Base-by-base conservation (phyloP, 257 asterid genomes). In the Solanum chaucha region DNA sequence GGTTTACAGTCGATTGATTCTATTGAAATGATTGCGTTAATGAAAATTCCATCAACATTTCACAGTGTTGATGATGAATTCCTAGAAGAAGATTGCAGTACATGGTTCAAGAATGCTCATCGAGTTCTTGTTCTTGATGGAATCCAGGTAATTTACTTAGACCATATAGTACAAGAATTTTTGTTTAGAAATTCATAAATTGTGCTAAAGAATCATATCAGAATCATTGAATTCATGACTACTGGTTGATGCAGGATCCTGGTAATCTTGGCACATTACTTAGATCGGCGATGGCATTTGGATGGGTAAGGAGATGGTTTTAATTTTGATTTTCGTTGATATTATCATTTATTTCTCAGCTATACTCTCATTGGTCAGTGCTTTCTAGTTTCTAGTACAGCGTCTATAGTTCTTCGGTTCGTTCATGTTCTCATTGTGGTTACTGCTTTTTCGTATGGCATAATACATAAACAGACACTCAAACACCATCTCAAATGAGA, bases 191-290 rank as follows among this genome's bases (percentile, higher is more conserved):
- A 78, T 78, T 44, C 38, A 44, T 34, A 44, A 44, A 8, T 80
- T 44, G 65, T 46, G 67, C 40, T 28, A 80, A 8, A 46, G 38
- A 48, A 46, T 28, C 26, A 8, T 10, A 46, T 40, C 40, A 3
- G 87, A 36, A 46, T 51, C 68, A 65, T 6, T 86, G 80, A 82
- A 65, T 34, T 87, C 38, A 64, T 86, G 73, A 30, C 48, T 19
- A 51, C 86, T 87, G 88, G 86, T 77, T 81, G 86, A 77, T 87
- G 90, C 94, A 97, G 98, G 99, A 97, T 90, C 99, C 99, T 4
- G 99, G 99, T 86, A 96, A 97, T 87, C 96, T 97, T 67, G 99
- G 99, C 67, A 93, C 99, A 17, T 92, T 97, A 70, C 93, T 97
- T 84, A 91, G 99, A 90, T 92, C 98, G 35, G 99, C 99, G 26